These are phyloP conservation scores for Rhinocladiella mackenziei DNA, from an alignment of 2,329 filamentous ascomycete genomes.

Conservation along the genomic window DNA sequence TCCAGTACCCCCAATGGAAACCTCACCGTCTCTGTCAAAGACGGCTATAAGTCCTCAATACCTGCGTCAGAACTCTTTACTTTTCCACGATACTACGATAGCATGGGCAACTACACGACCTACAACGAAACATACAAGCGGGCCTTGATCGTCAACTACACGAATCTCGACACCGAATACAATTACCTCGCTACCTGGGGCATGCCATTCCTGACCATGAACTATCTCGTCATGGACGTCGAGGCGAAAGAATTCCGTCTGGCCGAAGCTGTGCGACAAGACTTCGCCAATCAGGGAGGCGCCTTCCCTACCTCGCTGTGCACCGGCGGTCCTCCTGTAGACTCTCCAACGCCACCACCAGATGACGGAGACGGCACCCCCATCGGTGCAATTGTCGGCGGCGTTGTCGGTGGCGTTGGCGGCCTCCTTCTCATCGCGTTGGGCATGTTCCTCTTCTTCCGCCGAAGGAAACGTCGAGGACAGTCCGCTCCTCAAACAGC, in stretches of 20 bases:
- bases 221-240: slow-evolving; percentile 22
- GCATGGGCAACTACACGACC: background rate
- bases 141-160: slow-evolving; percentile 1
- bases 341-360: background rate
- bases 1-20: background rate
- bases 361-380: background rate
- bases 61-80: background rate
- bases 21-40: background rate
- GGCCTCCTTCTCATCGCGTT: slow-evolving; percentile 6
- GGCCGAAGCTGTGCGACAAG: slow-evolving; percentile 12
- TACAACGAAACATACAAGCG: slow-evolving; percentile 6
- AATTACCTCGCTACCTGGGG: slow-evolving; percentile 9
- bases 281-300: slow-evolving; percentile 9
- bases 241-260: slow-evolving; percentile 12
- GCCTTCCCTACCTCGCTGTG: slow-evolving; percentile 2
- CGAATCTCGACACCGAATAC: background rate
- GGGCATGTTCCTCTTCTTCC: no score
- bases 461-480: no score
- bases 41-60: background rate
- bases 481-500: no score
- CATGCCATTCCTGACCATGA: slow-evolving; percentile 22
- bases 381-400: slow-evolving; percentile 25
- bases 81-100: background rate
- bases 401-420: slow-evolving; percentile 22
- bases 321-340: background rate